Percentiles rank a stretch among this genome's conserved stretches.
Evolutionary conservation across 2,329 filamentous ascomycete species (phyloP).

Genomic region (Apiospora arundinis): DNA sequence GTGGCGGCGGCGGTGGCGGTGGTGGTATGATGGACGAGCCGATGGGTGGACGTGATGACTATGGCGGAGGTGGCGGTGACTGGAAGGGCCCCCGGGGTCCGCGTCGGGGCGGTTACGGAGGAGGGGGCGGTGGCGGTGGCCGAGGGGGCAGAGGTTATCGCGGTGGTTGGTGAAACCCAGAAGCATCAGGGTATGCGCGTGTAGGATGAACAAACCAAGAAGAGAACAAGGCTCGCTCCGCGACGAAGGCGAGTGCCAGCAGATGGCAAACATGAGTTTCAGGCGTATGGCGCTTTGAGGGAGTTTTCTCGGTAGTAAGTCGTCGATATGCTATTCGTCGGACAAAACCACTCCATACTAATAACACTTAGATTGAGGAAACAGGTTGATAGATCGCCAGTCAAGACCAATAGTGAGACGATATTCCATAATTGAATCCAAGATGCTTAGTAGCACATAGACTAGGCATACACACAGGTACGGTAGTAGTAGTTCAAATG

Average conservation of each 20-base stretch:
- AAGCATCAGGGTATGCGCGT: conserved; percentile 25
- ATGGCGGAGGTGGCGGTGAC: conserved; percentile 52
- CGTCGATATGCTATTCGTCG: conserved; percentile 3
- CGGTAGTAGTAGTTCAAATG: not conserved
- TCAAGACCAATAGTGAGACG: not conserved
- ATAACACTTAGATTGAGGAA: conserved; percentile 1
- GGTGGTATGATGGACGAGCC: conserved; percentile 50
- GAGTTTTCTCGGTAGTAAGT: conserved; percentile 7
- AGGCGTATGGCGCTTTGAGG: not conserved
- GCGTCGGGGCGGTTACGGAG: conserved; percentile 60
- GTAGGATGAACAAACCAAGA: not conserved
- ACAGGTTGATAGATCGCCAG: not conserved
- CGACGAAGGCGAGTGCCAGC: not conserved
- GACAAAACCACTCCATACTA: conserved; percentile 3
- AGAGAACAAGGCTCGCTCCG: not conserved
- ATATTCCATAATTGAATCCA: not conserved
- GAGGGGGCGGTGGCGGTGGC: conserved; percentile 54
- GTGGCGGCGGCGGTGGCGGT: conserved; percentile 48
- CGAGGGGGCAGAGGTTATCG: conserved; percentile 49
- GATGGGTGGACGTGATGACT: conserved; percentile 51
- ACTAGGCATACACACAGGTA: not conserved
- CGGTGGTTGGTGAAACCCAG: conserved; percentile 50
- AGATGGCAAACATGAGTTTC: not conserved
- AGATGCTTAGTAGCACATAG: not conserved
- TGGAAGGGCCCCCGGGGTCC: conserved; percentile 55